phyloP scores from a whole-genome alignment of 768 basidiomycete species.

The Rhizopogon vulgaris region DNA sequence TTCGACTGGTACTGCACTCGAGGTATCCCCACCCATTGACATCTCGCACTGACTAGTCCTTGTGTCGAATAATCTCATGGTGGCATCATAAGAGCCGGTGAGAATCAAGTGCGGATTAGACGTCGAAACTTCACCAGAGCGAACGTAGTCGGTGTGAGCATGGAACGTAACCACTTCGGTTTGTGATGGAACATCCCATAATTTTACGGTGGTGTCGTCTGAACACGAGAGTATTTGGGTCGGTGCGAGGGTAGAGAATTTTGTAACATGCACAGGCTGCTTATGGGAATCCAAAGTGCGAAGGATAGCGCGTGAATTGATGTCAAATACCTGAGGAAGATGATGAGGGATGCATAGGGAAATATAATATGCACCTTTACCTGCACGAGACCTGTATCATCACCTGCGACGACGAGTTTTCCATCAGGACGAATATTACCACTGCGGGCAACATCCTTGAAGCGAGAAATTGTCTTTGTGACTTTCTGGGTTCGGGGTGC shows the following conservation, averaged over 20 bases:
- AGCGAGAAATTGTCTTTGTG: conserved; percentile 92
- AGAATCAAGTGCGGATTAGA: conserved; percentile 80
- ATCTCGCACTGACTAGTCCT: conserved; percentile 83
- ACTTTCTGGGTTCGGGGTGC: conserved; percentile 95
- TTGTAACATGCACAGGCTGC: conserved; percentile 92
- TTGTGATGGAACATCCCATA: conserved; percentile 96
- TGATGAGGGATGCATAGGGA: conserved; percentile 1
- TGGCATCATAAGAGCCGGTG: conserved; percentile 93
- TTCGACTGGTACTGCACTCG: conserved; percentile 61
- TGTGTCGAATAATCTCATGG: conserved; percentile 81
- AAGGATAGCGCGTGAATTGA: conserved; percentile 88
- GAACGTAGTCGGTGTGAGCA: conserved; percentile 93
- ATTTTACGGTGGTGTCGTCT: conserved; percentile 88
- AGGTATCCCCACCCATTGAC: conserved; percentile 50
- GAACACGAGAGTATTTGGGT: conserved; percentile 91
- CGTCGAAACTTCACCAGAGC: conserved; percentile 81
- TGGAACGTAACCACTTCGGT: conserved; percentile 70
- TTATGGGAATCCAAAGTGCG: conserved; percentile 91
- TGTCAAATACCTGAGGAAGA: conserved; percentile 72
- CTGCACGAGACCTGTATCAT: conserved; percentile 88
- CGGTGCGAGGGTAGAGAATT: conserved; percentile 77
- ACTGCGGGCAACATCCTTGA: conserved; percentile 92
- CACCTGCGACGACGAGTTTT: conserved; percentile 91
- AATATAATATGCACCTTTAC: conserved; percentile 21
- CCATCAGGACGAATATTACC: conserved; percentile 89